Conservation (phyloP, 257 asterid genomes). For the Penstemon newberryi region DNA sequence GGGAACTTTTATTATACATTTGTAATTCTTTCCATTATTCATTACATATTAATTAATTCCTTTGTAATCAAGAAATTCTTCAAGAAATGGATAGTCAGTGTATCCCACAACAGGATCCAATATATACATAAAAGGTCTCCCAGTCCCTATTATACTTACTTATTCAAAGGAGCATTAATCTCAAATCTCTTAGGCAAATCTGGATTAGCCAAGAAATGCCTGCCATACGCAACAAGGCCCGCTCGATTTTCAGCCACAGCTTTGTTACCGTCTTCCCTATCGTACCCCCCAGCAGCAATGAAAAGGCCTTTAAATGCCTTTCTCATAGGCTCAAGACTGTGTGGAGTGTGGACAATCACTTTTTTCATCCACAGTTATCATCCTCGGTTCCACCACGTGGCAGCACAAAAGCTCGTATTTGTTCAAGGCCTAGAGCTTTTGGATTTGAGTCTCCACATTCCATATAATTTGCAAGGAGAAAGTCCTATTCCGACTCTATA, state of each 20-base stretch:
- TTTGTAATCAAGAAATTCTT: too few relatives aligned
- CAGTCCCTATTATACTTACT: conserved; percentile 34
- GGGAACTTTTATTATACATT: too few relatives aligned
- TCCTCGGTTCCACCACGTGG: conserved; percentile 75
- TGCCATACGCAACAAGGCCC: conserved; percentile 66
- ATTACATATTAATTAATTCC: too few relatives aligned
- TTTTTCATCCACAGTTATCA: conserved; percentile 32
- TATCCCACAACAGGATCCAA: conserved; percentile 64
- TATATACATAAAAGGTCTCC: conserved; percentile 45
- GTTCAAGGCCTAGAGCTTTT: conserved; percentile 29
- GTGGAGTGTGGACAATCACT: conserved; percentile 33
- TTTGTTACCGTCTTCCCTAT: conserved; percentile 56
- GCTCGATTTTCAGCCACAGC: conserved; percentile 56
- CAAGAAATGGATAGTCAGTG: conserved; percentile 43
- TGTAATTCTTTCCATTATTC: too few relatives aligned
- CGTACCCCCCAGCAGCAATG: conserved; percentile 64
- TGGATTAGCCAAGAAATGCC: conserved; percentile 65
- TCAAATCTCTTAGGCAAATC: conserved; percentile 61
- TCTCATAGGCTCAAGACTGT: conserved; percentile 56
- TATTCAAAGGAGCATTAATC: conserved; percentile 59
- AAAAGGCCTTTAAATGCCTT: conserved; percentile 59
- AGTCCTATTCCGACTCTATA: too few relatives aligned
- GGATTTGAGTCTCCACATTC: too few relatives aligned
- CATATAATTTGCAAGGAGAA: too few relatives aligned
- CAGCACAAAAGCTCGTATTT: conserved; percentile 48